phyloP scores from a whole-genome alignment of 2,329 filamentous ascomycete genomes.

The Mycosphaerella arachidis region DNA sequence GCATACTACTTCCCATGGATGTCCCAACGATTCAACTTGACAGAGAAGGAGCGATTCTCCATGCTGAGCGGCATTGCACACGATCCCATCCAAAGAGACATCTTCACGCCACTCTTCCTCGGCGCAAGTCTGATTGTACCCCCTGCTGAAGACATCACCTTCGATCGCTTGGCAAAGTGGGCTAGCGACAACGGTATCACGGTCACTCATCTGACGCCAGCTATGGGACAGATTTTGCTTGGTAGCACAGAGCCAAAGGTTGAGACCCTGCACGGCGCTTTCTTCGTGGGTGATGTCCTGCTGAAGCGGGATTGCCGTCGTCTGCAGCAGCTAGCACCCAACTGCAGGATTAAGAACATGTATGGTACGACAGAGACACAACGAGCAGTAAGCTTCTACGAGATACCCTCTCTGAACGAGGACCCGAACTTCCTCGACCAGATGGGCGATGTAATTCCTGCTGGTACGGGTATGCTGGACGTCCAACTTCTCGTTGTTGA shows the following conservation, averaged over 20 bases:
- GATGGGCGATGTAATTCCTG: conserved; percentile 73
- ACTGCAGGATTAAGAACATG: conserved; percentile 75
- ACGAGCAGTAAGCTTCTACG: conserved; percentile 75
- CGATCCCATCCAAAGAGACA: conserved; percentile 62
- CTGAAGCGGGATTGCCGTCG: conserved; percentile 76
- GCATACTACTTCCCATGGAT: conserved; percentile 92
- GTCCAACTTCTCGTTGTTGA: conserved; percentile 85
- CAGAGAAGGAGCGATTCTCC: conserved; percentile 69
- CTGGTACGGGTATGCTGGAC: conserved; percentile 79
- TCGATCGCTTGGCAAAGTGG: conserved; percentile 86
- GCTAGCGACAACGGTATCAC: conserved; percentile 70
- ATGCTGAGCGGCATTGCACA: conserved; percentile 82
- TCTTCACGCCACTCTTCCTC: conserved; percentile 85
- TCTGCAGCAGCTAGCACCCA: conserved; percentile 70
- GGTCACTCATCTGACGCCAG: conserved; percentile 85
- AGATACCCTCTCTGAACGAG: conserved; percentile 63
- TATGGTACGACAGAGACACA: conserved; percentile 86
- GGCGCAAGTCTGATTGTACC: conserved; percentile 77
- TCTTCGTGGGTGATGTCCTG: conserved; percentile 89
- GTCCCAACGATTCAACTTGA: conserved; percentile 73
- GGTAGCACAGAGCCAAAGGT: conserved; percentile 68
- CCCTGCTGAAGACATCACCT: conserved; percentile 74
- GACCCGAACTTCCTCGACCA: conserved; percentile 61
- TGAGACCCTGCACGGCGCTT: conserved; percentile 63
- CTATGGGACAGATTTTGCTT: conserved; percentile 94